Conservation (phyloP, 257 asterid species). For the Hygrophila difformis region DNA sequence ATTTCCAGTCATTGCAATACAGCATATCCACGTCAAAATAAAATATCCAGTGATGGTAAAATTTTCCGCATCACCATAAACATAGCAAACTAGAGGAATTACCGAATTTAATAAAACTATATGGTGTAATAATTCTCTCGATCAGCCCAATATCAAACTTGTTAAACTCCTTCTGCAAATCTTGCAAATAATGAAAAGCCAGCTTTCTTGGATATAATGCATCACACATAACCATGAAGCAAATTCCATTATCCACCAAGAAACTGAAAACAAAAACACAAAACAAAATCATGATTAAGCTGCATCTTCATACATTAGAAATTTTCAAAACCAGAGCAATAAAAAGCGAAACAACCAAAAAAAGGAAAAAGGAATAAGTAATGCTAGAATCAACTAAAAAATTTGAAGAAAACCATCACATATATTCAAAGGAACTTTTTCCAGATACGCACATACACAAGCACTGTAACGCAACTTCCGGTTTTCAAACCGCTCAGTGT, state of each 20-base stretch:
- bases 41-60: neutral
- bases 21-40: neutral
- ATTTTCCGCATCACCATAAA: no score
- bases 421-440: no score
- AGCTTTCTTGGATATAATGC: slow-evolving; percentile 48
- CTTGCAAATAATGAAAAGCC: slow-evolving; percentile 42
- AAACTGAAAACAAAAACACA: slow-evolving; percentile 25
- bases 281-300: neutral
- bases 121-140: slow-evolving; percentile 31
- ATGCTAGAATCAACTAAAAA: no score
- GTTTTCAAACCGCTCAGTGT: no score
- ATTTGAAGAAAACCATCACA: no score
- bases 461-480: no score
- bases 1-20: neutral
- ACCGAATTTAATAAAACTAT: slow-evolving; percentile 49
- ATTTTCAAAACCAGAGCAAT: no score
- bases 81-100: slow-evolving; percentile 3
- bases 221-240: slow-evolving; percentile 46
- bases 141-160: slow-evolving; percentile 23
- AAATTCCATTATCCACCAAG: slow-evolving; percentile 46
- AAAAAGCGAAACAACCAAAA: no score
- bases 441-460: no score
- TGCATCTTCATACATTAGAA: no score
- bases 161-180: slow-evolving; percentile 39
- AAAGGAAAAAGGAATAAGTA: no score